Base-by-base conservation (phyloP, 2,329 filamentous ascomycete genomes). In the Arthrobotrys sinensis region DNA sequence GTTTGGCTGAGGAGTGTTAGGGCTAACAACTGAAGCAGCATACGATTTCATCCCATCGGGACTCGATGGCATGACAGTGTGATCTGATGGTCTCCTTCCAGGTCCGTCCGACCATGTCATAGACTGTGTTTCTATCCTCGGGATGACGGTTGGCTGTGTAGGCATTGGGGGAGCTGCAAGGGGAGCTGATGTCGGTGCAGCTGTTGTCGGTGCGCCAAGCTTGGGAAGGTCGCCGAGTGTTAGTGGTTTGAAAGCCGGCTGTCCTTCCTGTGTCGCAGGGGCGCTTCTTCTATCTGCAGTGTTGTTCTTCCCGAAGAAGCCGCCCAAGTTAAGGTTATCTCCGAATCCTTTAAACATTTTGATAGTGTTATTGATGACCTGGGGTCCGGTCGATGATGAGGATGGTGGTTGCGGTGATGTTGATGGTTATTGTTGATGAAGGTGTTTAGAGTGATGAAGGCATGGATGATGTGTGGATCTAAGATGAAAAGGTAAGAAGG, bases 11-110 rank as follows among this genome's bases (percentile, higher is more conserved):
- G 67, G 75, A 19, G 75, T 78, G 34, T 57, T 52, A 21, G 75
- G 67, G 50, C 75, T 78, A 21, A 78, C 67, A 52, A 78, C 71
- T 16, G 75, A 78, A 19, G 45, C 75, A 24, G 75, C 75, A 45
- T 72, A 78, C 16, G 75, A 78, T 40, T 67, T 65, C 38, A 71
- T 53, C 21, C 53, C 67, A 45, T 72, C 75, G 24, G 53, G 62
- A 14, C 43, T 63, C 12, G 60, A 38, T 45, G 60, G 60, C 8
- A 63, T 68, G 16, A 77, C 53, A 40, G 70, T 68, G n/a, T 68
- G 66, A 28, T 78, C 75, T 38, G 70, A 64, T 32, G 75, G 75
- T 28, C 75, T 72, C 40, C 75, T 71, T 32, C 75, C 46, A 5
- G 75, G 75, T 4, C 75, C 75, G 24, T 78, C 67, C 16, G 75